These are phyloP conservation scores for Plasmodium ovale DNA, from an alignment of 169 alveolate species.

Conservation along the genomic window DNA sequence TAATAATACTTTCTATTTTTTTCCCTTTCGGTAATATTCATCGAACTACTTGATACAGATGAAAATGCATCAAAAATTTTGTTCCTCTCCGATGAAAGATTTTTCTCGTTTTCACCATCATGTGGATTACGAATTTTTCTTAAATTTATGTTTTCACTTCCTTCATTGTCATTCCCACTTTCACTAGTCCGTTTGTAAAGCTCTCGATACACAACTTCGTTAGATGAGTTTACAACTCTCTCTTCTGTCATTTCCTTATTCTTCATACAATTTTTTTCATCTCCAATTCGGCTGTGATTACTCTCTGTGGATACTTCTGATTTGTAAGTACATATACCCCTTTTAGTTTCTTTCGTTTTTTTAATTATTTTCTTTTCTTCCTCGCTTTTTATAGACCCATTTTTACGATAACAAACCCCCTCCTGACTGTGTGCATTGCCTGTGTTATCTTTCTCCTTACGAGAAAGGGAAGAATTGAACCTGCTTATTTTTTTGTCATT, in stretches of 20 bases:
- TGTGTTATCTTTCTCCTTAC: conserved; percentile 2
- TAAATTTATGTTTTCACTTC: background rate
- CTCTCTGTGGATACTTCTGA: conserved; percentile 5
- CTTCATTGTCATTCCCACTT: background rate
- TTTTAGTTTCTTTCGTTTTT: too few relatives aligned
- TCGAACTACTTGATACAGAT: conserved; percentile 36
- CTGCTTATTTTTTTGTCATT: conserved; percentile 31
- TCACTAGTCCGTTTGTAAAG: background rate
- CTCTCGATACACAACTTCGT: too few relatives aligned
- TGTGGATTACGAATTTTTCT: background rate
- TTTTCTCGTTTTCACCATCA: background rate
- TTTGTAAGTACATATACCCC: too few relatives aligned
- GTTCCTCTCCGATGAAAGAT: conserved; percentile 13
- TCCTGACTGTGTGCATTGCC: background rate
- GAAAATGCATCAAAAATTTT: conserved; percentile 8
- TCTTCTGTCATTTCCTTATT: conserved; percentile 16
- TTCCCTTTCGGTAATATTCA: conserved; percentile 19
- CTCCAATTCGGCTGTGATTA: background rate
- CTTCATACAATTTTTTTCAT: background rate
- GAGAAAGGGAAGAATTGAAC: conserved; percentile 23
- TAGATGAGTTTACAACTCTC: background rate
- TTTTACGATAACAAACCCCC: background rate
- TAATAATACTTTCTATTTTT: conserved; percentile 69
- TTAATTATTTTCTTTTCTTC: background rate
- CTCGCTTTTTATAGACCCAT: background rate